Base-by-base conservation (phyloP, 2,329 filamentous ascomycete species). In the Trichoderma asperellum region DNA sequence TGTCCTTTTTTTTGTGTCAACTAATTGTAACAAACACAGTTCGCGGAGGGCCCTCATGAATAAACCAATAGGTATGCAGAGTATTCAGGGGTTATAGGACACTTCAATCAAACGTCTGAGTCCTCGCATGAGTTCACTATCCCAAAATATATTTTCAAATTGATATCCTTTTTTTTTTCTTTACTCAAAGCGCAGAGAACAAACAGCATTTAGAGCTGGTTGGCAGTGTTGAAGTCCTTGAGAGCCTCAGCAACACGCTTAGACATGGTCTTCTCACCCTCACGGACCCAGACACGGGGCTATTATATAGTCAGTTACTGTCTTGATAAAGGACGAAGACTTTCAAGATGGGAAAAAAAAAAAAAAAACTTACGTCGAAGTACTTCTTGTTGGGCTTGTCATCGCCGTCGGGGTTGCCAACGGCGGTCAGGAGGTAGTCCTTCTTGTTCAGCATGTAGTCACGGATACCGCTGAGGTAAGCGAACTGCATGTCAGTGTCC, bases 301-400 rank as follows among this genome's bases (percentile, higher is more conserved):
- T 92, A 81, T 4, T 21, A 10, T 24, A 40, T 56, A 37, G 65
- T 58, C 52, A 58, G 57, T 57, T 16, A 65, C 34, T 58, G 56
- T 37, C 24, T 24, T 24, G 24, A 24, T 24, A 24, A 24, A 24
- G 3, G 24, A 24, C 24, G 3, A 24, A 24, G 24, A 24, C 24
- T 24, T 24, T 24, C 24, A 24, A 24, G 24, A 24, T 7, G 53
- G 56, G 58, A 8, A 57, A 67, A 18, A 6, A 11, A 2, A 53
- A 29, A 7, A 18, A 35, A 16, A 21, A 71, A 79, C 80, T 80
- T 77, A 81, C 82, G 75, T 92, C 90, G 77, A 92, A 94, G 85
- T 86, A 91, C 86, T 97, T 98, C 92, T 99, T 99, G 90, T 99
- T 99, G 79, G 96, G 95, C 91, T 98, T 98, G 85, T 97, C 93